A percentile compares a stretch with the other conserved stretches of the same genome.
Evolutionary conservation across 192 early-diverging fungal genomes (phyloP).

Genomic region (Coemansia sp.): DNA sequence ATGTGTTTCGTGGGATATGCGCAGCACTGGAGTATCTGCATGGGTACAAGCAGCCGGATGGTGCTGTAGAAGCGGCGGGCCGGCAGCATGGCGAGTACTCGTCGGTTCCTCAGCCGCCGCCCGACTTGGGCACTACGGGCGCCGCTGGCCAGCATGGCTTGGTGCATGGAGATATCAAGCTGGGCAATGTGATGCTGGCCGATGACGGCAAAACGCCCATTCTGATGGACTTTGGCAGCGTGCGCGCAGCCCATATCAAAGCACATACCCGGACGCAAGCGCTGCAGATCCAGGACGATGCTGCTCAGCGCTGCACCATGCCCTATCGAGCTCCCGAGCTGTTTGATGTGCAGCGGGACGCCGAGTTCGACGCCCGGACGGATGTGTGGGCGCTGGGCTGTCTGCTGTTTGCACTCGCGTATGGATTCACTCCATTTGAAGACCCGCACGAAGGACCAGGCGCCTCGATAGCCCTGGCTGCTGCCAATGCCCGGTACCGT

Average conservation of each 20-base stretch:
- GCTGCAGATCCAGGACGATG: conserved; percentile 67
- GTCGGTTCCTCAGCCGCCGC: neutral
- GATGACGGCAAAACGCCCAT: conserved; percentile 66
- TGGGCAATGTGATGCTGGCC: conserved; percentile 66
- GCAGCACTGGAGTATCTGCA: conserved; percentile 59
- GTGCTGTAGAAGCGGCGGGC: too few relatives aligned
- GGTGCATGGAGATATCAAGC: conserved; percentile 78
- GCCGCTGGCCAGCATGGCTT: too few relatives aligned
- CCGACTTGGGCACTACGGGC: neutral
- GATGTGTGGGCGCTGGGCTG: conserved; percentile 81
- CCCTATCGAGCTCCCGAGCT: conserved; percentile 76
- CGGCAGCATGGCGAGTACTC: neutral
- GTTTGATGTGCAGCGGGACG: conserved; percentile 70
- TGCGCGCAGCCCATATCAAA: conserved; percentile 56
- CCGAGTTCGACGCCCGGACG: conserved; percentile 62
- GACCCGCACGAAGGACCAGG: conserved; percentile 62
- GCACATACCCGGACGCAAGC: conserved; percentile 60
- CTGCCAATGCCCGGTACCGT: conserved; percentile 60
- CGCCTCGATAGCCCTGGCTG: conserved; percentile 70
- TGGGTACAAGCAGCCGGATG: conserved; percentile 28
- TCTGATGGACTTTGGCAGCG: conserved; percentile 78
- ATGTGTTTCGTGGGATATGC: conserved; percentile 60
- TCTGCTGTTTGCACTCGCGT: conserved; percentile 70
- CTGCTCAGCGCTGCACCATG: conserved; percentile 69
- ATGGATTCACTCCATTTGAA: conserved; percentile 69